phyloP scores from a whole-genome alignment of 805 yeast species.

The Saccharomycopsis olivae region DNA sequence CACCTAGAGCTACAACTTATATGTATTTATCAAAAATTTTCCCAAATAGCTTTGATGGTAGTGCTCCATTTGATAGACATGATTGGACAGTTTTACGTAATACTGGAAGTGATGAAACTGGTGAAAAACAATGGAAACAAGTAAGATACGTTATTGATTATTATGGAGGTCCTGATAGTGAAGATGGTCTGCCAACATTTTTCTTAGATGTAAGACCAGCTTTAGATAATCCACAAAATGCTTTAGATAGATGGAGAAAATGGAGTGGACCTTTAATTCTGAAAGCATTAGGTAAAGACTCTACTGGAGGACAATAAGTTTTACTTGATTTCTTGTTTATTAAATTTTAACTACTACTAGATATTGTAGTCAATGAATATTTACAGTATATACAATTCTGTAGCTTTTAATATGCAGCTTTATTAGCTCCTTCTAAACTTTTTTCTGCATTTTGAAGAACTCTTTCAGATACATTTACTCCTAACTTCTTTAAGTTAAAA shows the following conservation, averaged over 20 bases:
- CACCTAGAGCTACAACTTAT: conserved; percentile 75
- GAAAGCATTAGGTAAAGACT: not conserved
- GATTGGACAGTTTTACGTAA: conserved; percentile 93
- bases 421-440: too few species aligned
- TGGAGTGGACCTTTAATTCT: conserved; percentile 44
- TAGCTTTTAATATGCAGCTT: too few species aligned
- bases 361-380: too few species aligned
- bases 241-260: conserved; percentile 55
- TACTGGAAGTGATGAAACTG: conserved; percentile 24
- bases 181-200: conserved; percentile 83
- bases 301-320: too few species aligned
- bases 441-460: not conserved
- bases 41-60: conserved; percentile 62
- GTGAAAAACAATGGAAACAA: conserved; percentile 42
- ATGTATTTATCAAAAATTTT: conserved; percentile 54
- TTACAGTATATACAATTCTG: too few species aligned
- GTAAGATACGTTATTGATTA: conserved; percentile 93
- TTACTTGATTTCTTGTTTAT: too few species aligned
- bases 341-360: too few species aligned
- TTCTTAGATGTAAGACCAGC: conserved; percentile 95
- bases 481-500: conserved; percentile 20
- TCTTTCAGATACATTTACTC: too few species aligned
- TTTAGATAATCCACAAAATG: conserved; percentile 54
- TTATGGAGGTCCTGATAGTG: conserved; percentile 87
- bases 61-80: conserved; percentile 95